Conservation (phyloP, 1,139 yeast genomes). For the Yamadazyma diddensiae region DNA sequence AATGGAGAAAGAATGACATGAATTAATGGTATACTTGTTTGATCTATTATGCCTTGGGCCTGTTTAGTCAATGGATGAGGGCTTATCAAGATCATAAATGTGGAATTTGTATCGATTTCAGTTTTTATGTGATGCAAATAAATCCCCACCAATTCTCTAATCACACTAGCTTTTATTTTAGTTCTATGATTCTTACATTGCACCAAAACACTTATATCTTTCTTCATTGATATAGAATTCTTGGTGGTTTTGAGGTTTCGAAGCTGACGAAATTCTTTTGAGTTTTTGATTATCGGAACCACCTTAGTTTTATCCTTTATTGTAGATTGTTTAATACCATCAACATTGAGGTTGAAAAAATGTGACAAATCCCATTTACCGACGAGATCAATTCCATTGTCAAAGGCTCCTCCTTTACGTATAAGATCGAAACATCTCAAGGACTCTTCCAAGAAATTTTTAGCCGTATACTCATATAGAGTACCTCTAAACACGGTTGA, state of each 20-base stretch:
- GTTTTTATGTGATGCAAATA: slow-evolving; percentile 40
- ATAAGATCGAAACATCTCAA: slow-evolving; percentile 41
- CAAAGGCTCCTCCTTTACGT: slow-evolving; percentile 64
- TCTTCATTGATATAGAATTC: slow-evolving; percentile 19
- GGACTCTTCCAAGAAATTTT: slow-evolving; percentile 41
- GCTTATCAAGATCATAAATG: slow-evolving; percentile 45
- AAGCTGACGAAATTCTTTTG: slow-evolving; percentile 15
- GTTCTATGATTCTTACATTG: slow-evolving; percentile 56
- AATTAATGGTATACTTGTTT: slow-evolving; percentile 52
- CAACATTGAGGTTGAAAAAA: slow-evolving; percentile 19
- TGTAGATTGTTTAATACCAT: slow-evolving; percentile 5
- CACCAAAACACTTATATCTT: slow-evolving; percentile 39
- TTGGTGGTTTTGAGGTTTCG: slow-evolving; percentile 4
- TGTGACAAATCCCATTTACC: slow-evolving; percentile 55
- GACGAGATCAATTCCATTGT: slow-evolving; percentile 67
- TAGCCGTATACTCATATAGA: slow-evolving; percentile 59
- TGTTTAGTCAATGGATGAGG: slow-evolving; percentile 61
- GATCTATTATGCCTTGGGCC: slow-evolving; percentile 55
- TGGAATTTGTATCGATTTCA: slow-evolving; percentile 15
- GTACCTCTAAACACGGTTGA: slow-evolving; percentile 66
- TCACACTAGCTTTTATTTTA: slow-evolving; percentile 48
- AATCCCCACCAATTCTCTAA: slow-evolving; percentile 60
- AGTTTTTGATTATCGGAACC: slow-evolving; percentile 15
- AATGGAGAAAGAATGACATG: slow-evolving; percentile 43
- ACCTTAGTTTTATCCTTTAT: slow-evolving; percentile 5